Evolutionary conservation across 225 moss, liverwort and hornwort species (phyloP).

Genomic region (Thuidium tamariscinum): DNA sequence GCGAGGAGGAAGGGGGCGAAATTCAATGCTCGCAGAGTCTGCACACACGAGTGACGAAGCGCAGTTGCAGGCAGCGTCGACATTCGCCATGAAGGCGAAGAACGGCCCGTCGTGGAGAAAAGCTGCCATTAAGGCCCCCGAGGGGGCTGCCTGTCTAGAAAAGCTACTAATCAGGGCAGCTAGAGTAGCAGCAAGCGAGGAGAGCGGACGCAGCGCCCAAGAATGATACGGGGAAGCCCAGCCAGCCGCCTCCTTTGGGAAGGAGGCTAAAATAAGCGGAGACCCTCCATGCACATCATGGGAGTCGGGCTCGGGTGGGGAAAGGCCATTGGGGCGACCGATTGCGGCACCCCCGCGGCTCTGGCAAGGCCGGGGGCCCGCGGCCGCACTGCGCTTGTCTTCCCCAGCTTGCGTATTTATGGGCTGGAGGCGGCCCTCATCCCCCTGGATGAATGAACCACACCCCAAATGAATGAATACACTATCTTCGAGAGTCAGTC

Average conservation of each 20-base stretch:
- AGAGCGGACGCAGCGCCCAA: neutral
- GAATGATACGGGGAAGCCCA: neutral
- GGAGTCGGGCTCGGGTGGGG: neutral
- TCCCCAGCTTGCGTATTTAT: constrained; percentile 1
- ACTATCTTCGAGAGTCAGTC: too few relatives aligned
- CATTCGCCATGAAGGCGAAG: constrained; percentile 2
- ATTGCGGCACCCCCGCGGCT: neutral
- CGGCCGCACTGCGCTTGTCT: neutral
- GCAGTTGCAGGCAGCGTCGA: neutral
- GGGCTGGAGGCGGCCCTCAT: neutral
- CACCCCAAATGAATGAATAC: neutral
- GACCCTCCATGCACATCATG: constrained; percentile 9
- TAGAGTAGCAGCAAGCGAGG: neutral
- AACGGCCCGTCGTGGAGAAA: constrained; percentile 9
- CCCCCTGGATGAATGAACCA: neutral
- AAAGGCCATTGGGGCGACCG: neutral
- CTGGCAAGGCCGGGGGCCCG: neutral
- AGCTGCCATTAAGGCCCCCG: constrained; percentile 1
- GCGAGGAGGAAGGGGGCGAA: neutral
- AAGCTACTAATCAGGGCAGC: neutral
- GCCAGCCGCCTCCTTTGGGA: neutral
- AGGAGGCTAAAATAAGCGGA: neutral
- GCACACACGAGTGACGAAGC: constrained; percentile 17
- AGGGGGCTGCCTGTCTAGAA: neutral
- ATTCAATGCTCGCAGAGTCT: constrained; percentile 5